These are phyloP conservation scores for Ogataea methylovora DNA, from an alignment of 805 yeast species.

Conservation along the genomic window DNA sequence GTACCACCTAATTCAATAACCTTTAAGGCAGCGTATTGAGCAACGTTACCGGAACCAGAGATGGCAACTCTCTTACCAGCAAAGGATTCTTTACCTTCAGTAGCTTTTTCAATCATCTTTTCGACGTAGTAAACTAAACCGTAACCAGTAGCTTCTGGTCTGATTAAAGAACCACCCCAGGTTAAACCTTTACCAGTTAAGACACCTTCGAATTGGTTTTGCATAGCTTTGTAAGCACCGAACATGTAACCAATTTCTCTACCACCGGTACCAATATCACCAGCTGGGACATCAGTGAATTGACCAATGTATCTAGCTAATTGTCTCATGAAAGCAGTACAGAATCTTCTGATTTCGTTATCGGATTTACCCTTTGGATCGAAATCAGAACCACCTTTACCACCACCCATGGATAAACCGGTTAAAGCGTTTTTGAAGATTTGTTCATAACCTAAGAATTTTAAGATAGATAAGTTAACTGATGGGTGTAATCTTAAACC, in stretches of 20 bases:
- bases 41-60: slow-evolving; percentile 98
- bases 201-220: slow-evolving; percentile 94
- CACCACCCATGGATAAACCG: slow-evolving; percentile 98
- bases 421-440: slow-evolving; percentile 97
- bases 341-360: slow-evolving; percentile 93
- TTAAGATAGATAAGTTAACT: slow-evolving; percentile 89
- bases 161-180: slow-evolving; percentile 99
- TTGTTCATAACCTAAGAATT: slow-evolving; percentile 97
- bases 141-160: slow-evolving; percentile 99
- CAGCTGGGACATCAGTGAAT: slow-evolving; percentile 98
- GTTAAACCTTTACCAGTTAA: slow-evolving; percentile 95
- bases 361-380: slow-evolving; percentile 95
- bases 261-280: slow-evolving; percentile 98
- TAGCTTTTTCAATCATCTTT: slow-evolving; percentile 93
- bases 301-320: slow-evolving; percentile 94
- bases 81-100: slow-evolving; percentile 83
- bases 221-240: slow-evolving; percentile 92
- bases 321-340: slow-evolving; percentile 93
- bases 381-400: slow-evolving; percentile 98
- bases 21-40: slow-evolving; percentile 97
- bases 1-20: slow-evolving; percentile 95
- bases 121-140: slow-evolving; percentile 96
- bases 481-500: slow-evolving; percentile 98
- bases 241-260: slow-evolving; percentile 91
- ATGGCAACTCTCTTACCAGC: slow-evolving; percentile 91